Conservation (phyloP, 1,139 yeast genomes). For the Saccharomyces hybrid region DNA sequence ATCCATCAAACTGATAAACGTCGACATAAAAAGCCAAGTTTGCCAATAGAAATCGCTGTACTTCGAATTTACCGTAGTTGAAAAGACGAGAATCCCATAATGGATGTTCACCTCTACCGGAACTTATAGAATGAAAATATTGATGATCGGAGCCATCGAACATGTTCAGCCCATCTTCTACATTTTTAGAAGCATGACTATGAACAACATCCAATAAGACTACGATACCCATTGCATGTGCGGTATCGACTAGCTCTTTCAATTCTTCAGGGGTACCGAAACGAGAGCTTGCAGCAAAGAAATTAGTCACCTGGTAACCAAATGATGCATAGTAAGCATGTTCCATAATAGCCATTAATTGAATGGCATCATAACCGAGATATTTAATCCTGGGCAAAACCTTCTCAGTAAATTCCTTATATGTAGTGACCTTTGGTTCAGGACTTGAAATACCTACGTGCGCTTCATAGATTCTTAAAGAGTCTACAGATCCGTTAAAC, state of each 20-base stretch:
- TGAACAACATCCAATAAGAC: constrained; percentile 90
- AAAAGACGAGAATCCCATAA: constrained; percentile 93
- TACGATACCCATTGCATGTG: constrained; percentile 79
- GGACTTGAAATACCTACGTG: constrained; percentile 94
- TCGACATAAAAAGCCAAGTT: constrained; percentile 80
- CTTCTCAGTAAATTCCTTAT: constrained; percentile 72
- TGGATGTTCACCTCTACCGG: constrained; percentile 70
- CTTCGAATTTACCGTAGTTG: constrained; percentile 86
- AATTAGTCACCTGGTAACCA: constrained; percentile 91
- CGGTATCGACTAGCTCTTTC: constrained; percentile 82
- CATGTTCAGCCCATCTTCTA: constrained; percentile 84
- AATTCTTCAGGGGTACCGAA: constrained; percentile 93
- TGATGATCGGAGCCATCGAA: constrained; percentile 96
- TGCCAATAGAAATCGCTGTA: constrained; percentile 77
- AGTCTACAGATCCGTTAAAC: constrained; percentile 38
- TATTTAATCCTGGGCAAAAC: constrained; percentile 77
- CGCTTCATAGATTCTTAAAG: constrained; percentile 84
- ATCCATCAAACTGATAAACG: constrained; percentile 84
- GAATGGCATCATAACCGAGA: constrained; percentile 87
- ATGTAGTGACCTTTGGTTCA: constrained; percentile 75
- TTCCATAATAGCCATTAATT: constrained; percentile 97
- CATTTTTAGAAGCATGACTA: constrained; percentile 92
- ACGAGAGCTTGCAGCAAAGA: constrained; percentile 82
- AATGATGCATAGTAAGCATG: constrained; percentile 97
- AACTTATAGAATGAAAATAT: constrained; percentile 57